Conservation (phyloP, 768 basidiomycete genomes). For the Neoboletus magnificus region DNA sequence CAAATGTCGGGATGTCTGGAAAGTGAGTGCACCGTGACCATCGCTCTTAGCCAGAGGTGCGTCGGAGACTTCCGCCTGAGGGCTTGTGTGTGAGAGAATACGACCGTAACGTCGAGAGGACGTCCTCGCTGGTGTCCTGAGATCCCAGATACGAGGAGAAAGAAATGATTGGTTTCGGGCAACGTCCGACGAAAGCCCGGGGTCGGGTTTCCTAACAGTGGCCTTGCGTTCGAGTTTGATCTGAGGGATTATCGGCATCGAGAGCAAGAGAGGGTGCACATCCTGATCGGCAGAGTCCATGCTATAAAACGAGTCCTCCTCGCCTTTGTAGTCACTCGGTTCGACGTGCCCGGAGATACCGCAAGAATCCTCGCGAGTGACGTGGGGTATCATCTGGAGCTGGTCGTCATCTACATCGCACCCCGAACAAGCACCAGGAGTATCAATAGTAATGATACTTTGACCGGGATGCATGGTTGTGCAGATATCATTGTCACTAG, state of each 20-base stretch:
- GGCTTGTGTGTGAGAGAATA: not conserved
- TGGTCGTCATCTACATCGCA: not conserved
- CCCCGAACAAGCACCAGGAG: not conserved
- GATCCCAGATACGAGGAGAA: slow-evolving; percentile 19
- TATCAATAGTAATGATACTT: not conserved
- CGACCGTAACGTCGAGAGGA: slow-evolving; percentile 19
- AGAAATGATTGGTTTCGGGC: slow-evolving; percentile 8
- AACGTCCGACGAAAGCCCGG: not conserved
- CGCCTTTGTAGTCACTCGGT: not conserved
- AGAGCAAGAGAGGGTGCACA: slow-evolving; percentile 19
- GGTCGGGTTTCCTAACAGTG: slow-evolving; percentile 16
- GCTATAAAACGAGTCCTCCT: slow-evolving; percentile 24
- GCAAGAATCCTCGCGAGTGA: not conserved
- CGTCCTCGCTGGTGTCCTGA: slow-evolving; percentile 9
- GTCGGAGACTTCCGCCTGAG: not conserved
- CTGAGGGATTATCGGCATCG: slow-evolving; percentile 28
- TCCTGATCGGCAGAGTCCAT: slow-evolving; percentile 26
- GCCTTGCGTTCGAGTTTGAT: slow-evolving; percentile 28
- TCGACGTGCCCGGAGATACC: not conserved
- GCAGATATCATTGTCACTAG: not conserved
- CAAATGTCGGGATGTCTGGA: not conserved
- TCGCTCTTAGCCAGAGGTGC: not conserved
- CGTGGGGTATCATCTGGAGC: not conserved
- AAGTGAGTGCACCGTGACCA: not conserved
- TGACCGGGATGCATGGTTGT: not conserved